Base-by-base conservation (phyloP, 2,329 filamentous ascomycete species). In the Fusarium beomiforme region DNA sequence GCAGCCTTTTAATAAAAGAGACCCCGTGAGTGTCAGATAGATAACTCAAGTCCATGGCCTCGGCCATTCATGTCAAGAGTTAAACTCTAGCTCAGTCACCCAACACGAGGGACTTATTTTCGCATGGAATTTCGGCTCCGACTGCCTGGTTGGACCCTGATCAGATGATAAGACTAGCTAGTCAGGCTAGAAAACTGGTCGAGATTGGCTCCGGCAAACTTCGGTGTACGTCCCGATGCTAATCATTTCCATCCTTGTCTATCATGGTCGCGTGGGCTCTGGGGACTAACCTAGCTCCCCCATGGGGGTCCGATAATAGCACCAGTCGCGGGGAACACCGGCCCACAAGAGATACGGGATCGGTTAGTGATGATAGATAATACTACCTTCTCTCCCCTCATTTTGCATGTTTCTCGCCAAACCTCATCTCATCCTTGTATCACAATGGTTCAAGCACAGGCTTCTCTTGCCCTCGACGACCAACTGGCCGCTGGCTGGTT, bases 141-240 rank as follows among this genome's bases (percentile, higher is more conserved):
- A 36, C 17, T 34, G 2, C 21, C 3, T 34, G 26, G 51, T 23
- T n/a, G 12, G 34, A 56, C 59, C 61, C 46, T 64, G 59, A 46
- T 19, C 33, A 29, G n/a, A 29, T 36, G 46, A 46, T 17, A 51
- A 16, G 13, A 21, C 37, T 44, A 31, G n/a, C 19, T 12, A 31
- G 17, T 3, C 36, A 53, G 23, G 44, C 44, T 53, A 55, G 55
- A 53, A 24, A 23, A 58, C 33, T 19, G 11, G 6, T 56, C 17
- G 8, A 44, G n/a, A 55, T 46, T 56, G 37, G 17, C 17, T 8
- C 34, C 49, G 62, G 62, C 44, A 64, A 58, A 65, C 24, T 37
- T 17, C 62, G 62, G 62, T 17, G n/a, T 26, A 34, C 60, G 82
- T 79, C 39, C 83, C 82, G 21, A 81, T 67, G 60, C 71, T 77